Evolutionary conservation across 1,139 yeast species (phyloP), one percentile per base, ranked within the genome.

Genomic region (Eremothecium gossypii): DNA sequence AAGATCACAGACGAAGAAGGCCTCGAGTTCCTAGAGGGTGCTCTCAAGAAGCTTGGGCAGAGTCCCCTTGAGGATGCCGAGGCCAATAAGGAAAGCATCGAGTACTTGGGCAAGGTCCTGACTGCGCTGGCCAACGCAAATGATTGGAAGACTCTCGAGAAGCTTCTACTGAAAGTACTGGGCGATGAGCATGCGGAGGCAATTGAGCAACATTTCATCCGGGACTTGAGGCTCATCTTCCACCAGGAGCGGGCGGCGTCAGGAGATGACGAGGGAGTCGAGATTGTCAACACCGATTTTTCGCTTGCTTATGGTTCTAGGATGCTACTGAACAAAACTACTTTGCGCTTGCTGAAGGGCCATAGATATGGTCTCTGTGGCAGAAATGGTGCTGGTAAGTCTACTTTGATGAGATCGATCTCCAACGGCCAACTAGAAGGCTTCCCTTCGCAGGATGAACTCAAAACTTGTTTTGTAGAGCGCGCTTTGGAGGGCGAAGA

Each of bases 331-430:
- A 91, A 89, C 74, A 89, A 91, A 68, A 89, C 98, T 43, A 82
- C 74, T 49, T 70, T 91, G 61, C 76, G 95, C 59, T 74, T 91
- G 47, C 71, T 84, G 57, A 87, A 89, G 69, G 98, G 98, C 54
- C 96, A 85, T 66, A 78, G 98, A 65, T 91, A 91, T 61, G 98
- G 98, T 70, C 76, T 91, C 50, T 87, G 96, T 72, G 98, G 98
- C 59, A 78, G 97, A 68, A 91, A 91, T 64, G 98, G 98, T 75
- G 96, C 96, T 46, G 98, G 98, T 70, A 91, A 91, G 66, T 86
- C 96, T 12, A 91, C 98, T 13, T 72, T 91, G 58, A 89, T 91
- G 97, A 77, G 98, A 66, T 84, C 98, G 31, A 91, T 91, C 58
- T 86, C 96, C 44, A 86, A 86, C 61, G 98, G 97, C 45, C 96